Evolutionary conservation across 306 rosid species (phyloP).

Genomic region (Luffa acutangula): DNA sequence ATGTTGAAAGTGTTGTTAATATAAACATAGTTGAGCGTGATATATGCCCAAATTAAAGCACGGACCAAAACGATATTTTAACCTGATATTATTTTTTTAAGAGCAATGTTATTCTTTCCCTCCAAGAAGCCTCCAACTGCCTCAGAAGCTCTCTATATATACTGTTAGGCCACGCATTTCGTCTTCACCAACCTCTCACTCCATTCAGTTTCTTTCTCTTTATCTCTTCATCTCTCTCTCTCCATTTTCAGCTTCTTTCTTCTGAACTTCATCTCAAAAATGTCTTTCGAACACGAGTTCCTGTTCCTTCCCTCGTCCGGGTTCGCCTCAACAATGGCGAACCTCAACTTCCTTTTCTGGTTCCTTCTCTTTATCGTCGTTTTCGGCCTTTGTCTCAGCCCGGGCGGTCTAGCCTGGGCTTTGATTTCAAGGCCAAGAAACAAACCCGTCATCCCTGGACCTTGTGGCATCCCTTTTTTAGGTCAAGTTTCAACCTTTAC

Average conservation of each 20-base stretch:
- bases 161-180: background rate
- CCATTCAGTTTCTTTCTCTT: background rate
- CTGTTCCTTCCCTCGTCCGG: constrained; percentile 24
- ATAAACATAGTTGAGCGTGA: too few species aligned
- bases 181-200: background rate
- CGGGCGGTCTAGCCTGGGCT: constrained; percentile 74
- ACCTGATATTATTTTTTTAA: background rate
- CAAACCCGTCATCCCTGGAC: constrained; percentile 38
- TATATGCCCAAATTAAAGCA: too few species aligned
- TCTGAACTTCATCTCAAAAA: background rate
- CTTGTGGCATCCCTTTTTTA: constrained; percentile 37
- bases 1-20: too few species aligned
- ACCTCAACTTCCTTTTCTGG: constrained; percentile 17
- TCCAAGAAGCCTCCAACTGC: background rate
- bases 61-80: background rate
- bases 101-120: background rate
- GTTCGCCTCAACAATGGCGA: constrained; percentile 14
- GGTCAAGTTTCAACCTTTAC: constrained; percentile 24
- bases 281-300: constrained; percentile 32
- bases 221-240: background rate
- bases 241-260: background rate
- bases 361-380: constrained; percentile 12
- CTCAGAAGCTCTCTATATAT: constrained; percentile 4
- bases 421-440: constrained; percentile 3
- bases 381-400: constrained; percentile 27